Evolutionary conservation across 352 stramenopile species (phyloP), one percentile per base, ranked within the genome.

Genomic region (Thalassiosira livingstoniorum): DNA sequence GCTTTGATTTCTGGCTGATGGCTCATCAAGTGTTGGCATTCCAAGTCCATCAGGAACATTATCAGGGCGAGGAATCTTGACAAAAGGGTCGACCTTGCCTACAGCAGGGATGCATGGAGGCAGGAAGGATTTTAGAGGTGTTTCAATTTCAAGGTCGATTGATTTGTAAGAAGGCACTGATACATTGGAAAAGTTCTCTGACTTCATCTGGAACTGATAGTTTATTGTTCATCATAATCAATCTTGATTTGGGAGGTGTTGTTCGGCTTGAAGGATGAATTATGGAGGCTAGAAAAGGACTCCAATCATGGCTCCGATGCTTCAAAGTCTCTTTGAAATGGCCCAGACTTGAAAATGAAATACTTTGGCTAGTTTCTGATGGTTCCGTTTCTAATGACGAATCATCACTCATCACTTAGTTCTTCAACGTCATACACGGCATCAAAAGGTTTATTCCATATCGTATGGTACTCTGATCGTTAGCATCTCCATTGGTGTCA

Each of bases 61-160:
- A 82, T 98, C 96, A 3, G 96, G 96, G n/a, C 96, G 94, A 29
- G 96, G 96, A 43, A 98, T 95, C 83, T 98, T 99, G 53, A 99
- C 85, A 84, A 99, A 98, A 7, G 96, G 91, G 80, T 99, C 97
- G 90, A 98, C 98, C 45, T 99, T 96, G 2, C 97, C 97, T 4
- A 99, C 93, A 0, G 97, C 96, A 7, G 97, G 97, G 53, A 99
- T 98, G 83, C 97, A 99, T 78, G 98, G 96, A 2, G 97, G 97
- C 35, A 99, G 95, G 82, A 99, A 99, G 78, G 96, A 98, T 86
- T 98, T 98, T 57, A 99, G 92, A 34, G 93, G 92, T 42, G 97
- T 98, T 78, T 98, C 95, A 42, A 99, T 89, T 64, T 98, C 96
- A 51, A 98, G 95, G 57, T 98, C 96, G 70, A 98, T 96, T 1